Base-by-base conservation (phyloP, 176 grass and related monocot species). In the Puccinellia tenuiflora region DNA sequence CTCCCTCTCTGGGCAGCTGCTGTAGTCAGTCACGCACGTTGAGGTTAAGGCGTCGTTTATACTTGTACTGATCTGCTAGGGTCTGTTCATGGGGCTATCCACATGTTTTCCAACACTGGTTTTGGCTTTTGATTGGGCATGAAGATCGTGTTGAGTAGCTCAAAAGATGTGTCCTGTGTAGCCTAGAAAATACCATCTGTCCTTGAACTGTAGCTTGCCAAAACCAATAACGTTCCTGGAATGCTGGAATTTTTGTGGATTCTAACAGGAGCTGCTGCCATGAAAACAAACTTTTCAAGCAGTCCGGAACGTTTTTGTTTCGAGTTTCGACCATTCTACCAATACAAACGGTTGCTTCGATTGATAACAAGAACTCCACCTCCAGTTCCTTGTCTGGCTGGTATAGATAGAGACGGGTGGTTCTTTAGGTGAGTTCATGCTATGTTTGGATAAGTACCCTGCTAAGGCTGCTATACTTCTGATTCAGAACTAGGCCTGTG, bases 41-140 rank as follows among this genome's bases (percentile, higher is more conserved):
- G 82, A 42, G 59, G 56, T 68, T 30, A 30, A 77, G 16, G 11
- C 34, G 39, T 54, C 39, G 55, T 47, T 86, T 79, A 13, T 40
- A 40, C 67, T 76, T 81, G 25, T 60, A 40, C 77, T 74, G 54
- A 86, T 84, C 42, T 45, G 17, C 45, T 39, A 67, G 76, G 59
- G 11, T 65, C 43, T 64, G 18, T 14, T 57, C 57, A 63, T 71
- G 14, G 14, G 52, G 33, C 15, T 60, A 71, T 43, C 75, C 55
- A 77, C 34, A 73, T 83, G 30, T 25, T 79, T 18, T 64, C 68
- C 47, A 68, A 40, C 15, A 50, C 8, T 1, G 16, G 68, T 69
- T 71, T 88, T 42, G 30, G 68, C 29, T 69, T 62, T 90, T 46
- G 72, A 81, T 72, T 30, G 25, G 15, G 69, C 25, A 30, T 24